Evolutionary conservation across 306 rosid genomes (phyloP).

Genomic region (Quercus rubra): DNA sequence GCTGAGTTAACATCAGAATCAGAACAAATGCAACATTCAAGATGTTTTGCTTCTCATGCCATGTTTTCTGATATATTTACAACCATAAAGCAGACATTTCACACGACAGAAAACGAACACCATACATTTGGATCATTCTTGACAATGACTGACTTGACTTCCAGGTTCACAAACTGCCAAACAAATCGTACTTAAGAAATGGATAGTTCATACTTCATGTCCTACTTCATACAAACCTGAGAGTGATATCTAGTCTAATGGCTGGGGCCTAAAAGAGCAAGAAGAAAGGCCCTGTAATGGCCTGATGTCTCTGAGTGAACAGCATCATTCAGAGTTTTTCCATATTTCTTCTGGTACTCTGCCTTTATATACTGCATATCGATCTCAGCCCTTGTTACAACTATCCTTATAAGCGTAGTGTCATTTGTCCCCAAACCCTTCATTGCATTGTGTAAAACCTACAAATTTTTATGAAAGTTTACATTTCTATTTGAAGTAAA

Average conservation of each 20-base stretch:
- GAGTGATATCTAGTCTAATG: not conserved
- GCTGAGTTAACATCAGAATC: too few species aligned
- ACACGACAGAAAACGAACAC: not conserved
- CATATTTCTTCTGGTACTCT: slow-evolving; percentile 29
- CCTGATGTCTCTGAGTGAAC: slow-evolving; percentile 49
- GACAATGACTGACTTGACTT: not conserved
- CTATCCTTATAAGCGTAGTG: slow-evolving; percentile 20
- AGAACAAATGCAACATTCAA: too few species aligned
- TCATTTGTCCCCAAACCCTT: slow-evolving; percentile 53
- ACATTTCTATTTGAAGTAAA: not conserved
- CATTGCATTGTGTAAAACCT: slow-evolving; percentile 43
- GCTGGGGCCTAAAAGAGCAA: slow-evolving; percentile 33
- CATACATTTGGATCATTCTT: not conserved
- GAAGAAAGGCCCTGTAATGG: slow-evolving; percentile 39
- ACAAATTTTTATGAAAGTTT: not conserved
- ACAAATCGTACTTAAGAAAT: not conserved
- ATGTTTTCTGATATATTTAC: not conserved
- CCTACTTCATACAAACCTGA: not conserved
- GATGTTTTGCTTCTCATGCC: not conserved
- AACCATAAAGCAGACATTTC: not conserved
- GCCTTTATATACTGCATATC: slow-evolving; percentile 46
- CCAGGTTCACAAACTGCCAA: not conserved
- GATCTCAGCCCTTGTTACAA: slow-evolving; percentile 43
- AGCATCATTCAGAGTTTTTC: slow-evolving; percentile 34
- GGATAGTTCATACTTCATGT: not conserved